These are phyloP conservation scores for Yamadazyma sp. DNA, from an alignment of 1,139 yeast genomes.

Conservation along the genomic window DNA sequence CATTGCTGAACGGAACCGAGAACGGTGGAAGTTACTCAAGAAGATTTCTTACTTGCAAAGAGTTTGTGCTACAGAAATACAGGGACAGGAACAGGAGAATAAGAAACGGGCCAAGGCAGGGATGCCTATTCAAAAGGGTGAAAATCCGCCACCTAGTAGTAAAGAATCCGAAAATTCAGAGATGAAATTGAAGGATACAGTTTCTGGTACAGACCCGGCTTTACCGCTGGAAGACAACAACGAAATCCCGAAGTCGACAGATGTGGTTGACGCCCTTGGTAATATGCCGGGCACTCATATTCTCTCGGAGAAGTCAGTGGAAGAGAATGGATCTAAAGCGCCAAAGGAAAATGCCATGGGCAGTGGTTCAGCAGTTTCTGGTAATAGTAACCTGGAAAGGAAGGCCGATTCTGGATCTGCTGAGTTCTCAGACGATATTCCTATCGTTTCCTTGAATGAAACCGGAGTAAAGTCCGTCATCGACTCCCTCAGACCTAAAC, in stretches of 20 bases:
- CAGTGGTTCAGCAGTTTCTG: background rate
- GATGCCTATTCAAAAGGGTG: slow-evolving; percentile 18
- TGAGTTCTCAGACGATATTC: slow-evolving; percentile 33
- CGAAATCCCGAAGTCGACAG: no score
- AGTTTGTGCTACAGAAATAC: slow-evolving; percentile 47
- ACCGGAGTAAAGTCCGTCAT: slow-evolving; percentile 46
- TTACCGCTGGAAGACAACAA: no score
- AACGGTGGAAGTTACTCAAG: slow-evolving; percentile 69
- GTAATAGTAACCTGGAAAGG: background rate
- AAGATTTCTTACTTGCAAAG: slow-evolving; percentile 68
- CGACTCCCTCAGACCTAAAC: slow-evolving; percentile 32
- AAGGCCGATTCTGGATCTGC: slow-evolving; percentile 6
- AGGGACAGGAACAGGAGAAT: slow-evolving; percentile 31
- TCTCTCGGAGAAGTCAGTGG: background rate
- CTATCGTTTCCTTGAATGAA: slow-evolving; percentile 49
- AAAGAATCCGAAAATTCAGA: slow-evolving; percentile 4
- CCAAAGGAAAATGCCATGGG: no score
- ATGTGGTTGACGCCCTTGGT: no score
- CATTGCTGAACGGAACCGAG: slow-evolving; percentile 49
- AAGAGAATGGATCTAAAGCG: no score
- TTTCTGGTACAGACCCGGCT: no score
- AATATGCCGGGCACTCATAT: no score
- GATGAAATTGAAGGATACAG: background rate
- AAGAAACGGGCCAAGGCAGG: slow-evolving; percentile 37
- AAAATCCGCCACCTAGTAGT: background rate